phyloP scores from a whole-genome alignment of 164 flowering plant species.

The Echeveria elegans region DNA sequence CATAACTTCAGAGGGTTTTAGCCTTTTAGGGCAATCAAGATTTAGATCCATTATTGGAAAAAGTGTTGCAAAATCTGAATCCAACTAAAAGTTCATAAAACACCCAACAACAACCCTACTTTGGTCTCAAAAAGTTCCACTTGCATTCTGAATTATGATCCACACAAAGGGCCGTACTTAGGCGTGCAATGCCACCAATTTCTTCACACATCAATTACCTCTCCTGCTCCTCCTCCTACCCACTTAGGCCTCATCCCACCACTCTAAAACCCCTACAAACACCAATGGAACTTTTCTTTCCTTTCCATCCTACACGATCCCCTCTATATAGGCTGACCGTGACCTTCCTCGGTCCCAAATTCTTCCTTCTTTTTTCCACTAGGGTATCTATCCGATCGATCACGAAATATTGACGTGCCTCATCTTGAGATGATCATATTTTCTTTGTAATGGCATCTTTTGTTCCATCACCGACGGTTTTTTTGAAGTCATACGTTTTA shows the following conservation, averaged over 20 bases:
- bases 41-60: background rate
- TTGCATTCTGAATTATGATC: background rate
- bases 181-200: no score
- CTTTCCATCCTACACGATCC: background rate
- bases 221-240: slow-evolving; percentile 1
- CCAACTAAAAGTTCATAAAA: no score
- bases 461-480: no score
- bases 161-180: no score
- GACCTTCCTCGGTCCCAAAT: background rate
- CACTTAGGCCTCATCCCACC: background rate
- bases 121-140: slow-evolving; percentile 3
- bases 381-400: slow-evolving; percentile 3
- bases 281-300: background rate
- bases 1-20: no score
- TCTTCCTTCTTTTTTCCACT: background rate
- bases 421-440: no score
- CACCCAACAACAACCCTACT: no score
- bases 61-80: no score
- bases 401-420: background rate
- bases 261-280: background rate
- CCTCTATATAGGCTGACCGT: background rate
- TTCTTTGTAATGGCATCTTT: no score
- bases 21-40: no score
- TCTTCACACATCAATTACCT: background rate
- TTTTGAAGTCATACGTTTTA: no score